Evolutionary conservation across 1,139 yeast genomes (phyloP).

Genomic region (Yamadazyma diddensiae): DNA sequence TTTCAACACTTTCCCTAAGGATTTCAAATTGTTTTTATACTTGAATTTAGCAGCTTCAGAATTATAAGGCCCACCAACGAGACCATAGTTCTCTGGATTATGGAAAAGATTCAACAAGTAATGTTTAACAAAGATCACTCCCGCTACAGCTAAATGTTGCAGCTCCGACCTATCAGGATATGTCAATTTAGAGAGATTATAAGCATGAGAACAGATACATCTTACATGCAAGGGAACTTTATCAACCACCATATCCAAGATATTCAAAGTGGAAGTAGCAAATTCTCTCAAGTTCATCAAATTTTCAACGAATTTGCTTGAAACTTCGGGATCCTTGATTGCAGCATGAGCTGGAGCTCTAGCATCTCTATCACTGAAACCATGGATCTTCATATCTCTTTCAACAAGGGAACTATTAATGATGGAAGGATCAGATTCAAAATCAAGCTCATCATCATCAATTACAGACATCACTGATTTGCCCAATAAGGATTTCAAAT

Average conservation of each 20-base stretch:
- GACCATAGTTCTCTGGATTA: slow-evolving; percentile 68
- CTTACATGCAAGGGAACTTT: slow-evolving; percentile 62
- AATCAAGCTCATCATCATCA: slow-evolving; percentile 56
- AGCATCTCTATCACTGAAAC: slow-evolving; percentile 29
- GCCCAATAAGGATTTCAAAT: slow-evolving; percentile 52
- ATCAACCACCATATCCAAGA: slow-evolving; percentile 38
- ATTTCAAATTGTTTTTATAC: slow-evolving; percentile 51
- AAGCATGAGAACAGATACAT: slow-evolving; percentile 37
- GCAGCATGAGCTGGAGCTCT: slow-evolving; percentile 61
- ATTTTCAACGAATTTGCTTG: slow-evolving; percentile 66
- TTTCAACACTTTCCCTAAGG: slow-evolving; percentile 56
- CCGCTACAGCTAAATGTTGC: slow-evolving; percentile 63
- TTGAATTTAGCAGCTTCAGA: slow-evolving; percentile 22
- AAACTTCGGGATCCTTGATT: slow-evolving; percentile 71
- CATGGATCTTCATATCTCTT: slow-evolving; percentile 46
- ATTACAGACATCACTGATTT: slow-evolving; percentile 46
- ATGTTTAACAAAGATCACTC: slow-evolving; percentile 62
- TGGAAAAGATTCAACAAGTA: slow-evolving; percentile 64
- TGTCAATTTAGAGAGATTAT: slow-evolving; percentile 30
- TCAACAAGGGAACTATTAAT: slow-evolving; percentile 50
- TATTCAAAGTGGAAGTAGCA: slow-evolving; percentile 52
- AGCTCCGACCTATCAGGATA: slow-evolving; percentile 54
- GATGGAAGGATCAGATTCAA: slow-evolving; percentile 80
- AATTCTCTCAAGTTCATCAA: slow-evolving; percentile 73
- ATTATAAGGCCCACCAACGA: slow-evolving; percentile 29